A percentile compares a stretch with the other conserved stretches of the same genome.
These are phyloP conservation scores for Ophiostoma angusticollis DNA, from an alignment of 2,329 filamentous ascomycete species.

Conservation along the genomic window DNA sequence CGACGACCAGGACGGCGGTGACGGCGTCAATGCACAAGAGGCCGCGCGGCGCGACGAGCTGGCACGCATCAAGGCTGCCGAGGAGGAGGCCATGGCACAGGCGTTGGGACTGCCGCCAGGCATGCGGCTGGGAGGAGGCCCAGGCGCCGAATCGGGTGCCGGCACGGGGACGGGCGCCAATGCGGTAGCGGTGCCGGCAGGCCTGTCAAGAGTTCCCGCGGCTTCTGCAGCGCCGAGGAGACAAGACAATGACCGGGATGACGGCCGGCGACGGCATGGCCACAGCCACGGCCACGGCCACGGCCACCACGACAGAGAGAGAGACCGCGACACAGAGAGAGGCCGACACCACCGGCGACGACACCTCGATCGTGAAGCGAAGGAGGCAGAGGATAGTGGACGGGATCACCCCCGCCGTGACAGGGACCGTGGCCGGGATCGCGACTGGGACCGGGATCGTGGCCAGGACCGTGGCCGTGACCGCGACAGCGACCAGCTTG, in stretches of 20 bases:
- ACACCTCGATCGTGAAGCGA: too few species aligned
- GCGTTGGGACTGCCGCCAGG: slow-evolving; percentile 58
- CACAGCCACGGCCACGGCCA: slow-evolving; percentile 17
- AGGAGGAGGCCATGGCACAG: slow-evolving; percentile 77
- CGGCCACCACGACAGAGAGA: slow-evolving; percentile 18
- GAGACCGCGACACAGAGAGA: slow-evolving; percentile 17
- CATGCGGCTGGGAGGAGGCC: slow-evolving; percentile 36
- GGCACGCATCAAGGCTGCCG: slow-evolving; percentile 72
- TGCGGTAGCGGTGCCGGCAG: slow-evolving; percentile 32
- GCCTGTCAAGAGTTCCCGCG: background rate
- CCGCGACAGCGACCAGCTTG: slow-evolving; percentile 15
- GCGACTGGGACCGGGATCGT: background rate
- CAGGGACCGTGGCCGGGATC: too few species aligned
- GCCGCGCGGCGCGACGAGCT: slow-evolving; percentile 64
- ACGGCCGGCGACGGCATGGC: background rate
- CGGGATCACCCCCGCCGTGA: background rate
- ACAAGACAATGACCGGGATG: slow-evolving; percentile 29
- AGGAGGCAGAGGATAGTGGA: too few species aligned
- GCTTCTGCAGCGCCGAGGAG: slow-evolving; percentile 25
- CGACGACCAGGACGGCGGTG: slow-evolving; percentile 18
- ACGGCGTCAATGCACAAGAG: slow-evolving; percentile 40
- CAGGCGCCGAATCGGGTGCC: slow-evolving; percentile 43
- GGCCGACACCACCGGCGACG: slow-evolving; percentile 16
- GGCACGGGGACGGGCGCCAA: slow-evolving; percentile 61
- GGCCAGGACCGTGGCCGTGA: background rate